A percentile compares a stretch with the other conserved stretches of the same genome.
phyloP scores from a whole-genome alignment of 805 yeast species.

The Metschnikowia bowlesiae region DNA sequence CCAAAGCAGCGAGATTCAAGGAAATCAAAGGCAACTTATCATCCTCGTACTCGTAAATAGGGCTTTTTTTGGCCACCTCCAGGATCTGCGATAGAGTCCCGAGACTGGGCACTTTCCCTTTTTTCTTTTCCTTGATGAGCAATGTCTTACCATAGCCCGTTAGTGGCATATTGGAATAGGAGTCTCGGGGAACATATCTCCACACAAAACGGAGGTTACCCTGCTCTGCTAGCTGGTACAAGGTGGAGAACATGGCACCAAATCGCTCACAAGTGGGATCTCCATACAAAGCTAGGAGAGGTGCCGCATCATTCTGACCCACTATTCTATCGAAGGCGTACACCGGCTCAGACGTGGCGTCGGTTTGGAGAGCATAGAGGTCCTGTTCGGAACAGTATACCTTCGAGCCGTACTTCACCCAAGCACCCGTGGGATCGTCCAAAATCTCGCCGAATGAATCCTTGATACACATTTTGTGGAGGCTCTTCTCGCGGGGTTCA shows the following conservation, averaged over 20 bases:
- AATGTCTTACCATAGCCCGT: constrained; percentile 58
- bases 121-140: constrained; percentile 5
- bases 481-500: constrained; percentile 19
- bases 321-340: constrained; percentile 60
- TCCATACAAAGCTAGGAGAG: constrained; percentile 65
- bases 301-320: constrained; percentile 46
- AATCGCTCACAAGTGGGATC: constrained; percentile 50
- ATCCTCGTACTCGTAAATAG: constrained; percentile 4
- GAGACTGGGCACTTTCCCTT: not conserved
- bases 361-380: constrained; percentile 71
- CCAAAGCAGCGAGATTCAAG: constrained; percentile 6
- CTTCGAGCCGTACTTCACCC: constrained; percentile 50
- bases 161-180: constrained; percentile 19
- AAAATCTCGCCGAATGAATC: constrained; percentile 32
- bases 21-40: constrained; percentile 7
- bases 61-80: not conserved
- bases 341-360: constrained; percentile 13
- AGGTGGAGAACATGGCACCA: constrained; percentile 50
- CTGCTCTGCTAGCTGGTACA: constrained; percentile 53
- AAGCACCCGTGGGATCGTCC: constrained; percentile 29
- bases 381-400: constrained; percentile 66
- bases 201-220: constrained; percentile 72
- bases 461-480: constrained; percentile 21
- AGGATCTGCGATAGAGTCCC: constrained; percentile 2
- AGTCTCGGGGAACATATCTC: constrained; percentile 60